phyloP scores from a whole-genome alignment of 495 filamentous ascomycete genomes.

The Bombardia bombarda region DNA sequence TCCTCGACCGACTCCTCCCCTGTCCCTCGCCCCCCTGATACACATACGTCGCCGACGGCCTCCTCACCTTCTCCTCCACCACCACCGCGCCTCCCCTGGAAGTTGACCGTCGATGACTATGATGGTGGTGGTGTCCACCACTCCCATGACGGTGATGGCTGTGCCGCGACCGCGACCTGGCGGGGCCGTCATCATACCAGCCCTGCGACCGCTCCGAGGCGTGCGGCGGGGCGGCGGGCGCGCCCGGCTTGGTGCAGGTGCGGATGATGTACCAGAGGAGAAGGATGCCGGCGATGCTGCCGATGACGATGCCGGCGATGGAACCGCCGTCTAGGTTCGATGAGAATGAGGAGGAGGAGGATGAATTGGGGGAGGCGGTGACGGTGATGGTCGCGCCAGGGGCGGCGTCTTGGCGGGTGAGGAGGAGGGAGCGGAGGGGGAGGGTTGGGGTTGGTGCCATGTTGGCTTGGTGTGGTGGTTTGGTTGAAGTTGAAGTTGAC shows the following conservation, averaged over 20 bases:
- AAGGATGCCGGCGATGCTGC: conserved; percentile 17
- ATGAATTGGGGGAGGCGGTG: background rate
- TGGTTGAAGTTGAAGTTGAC: background rate
- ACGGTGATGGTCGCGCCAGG: conserved; percentile 15
- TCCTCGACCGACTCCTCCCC: conserved; percentile 10
- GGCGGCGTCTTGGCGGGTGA: conserved; percentile 10
- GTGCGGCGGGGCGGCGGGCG: background rate
- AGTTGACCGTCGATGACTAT: conserved; percentile 1
- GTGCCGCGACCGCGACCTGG: conserved; percentile 4
- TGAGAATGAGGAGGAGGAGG: background rate
- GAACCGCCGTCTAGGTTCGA: conserved; percentile 2
- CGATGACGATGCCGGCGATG: conserved; percentile 24
- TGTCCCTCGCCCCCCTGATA: conserved; percentile 1
- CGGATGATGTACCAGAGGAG: conserved; percentile 17
- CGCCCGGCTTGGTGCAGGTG: conserved; percentile 1
- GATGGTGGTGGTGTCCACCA: too few species aligned
- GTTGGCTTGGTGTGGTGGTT: background rate
- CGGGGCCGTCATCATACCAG: conserved; percentile 18
- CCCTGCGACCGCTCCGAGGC: conserved; percentile 14
- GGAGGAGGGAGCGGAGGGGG: conserved; percentile 1
- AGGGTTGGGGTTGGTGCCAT: conserved; percentile 20
- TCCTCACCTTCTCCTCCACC: conserved; percentile 8
- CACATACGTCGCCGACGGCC: conserved; percentile 10
- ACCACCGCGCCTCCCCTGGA: conserved; percentile 12
- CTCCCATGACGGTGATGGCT: conserved; percentile 6